Base-by-base conservation (phyloP, 495 filamentous ascomycete genomes). In the Pyrenula aspistea region DNA sequence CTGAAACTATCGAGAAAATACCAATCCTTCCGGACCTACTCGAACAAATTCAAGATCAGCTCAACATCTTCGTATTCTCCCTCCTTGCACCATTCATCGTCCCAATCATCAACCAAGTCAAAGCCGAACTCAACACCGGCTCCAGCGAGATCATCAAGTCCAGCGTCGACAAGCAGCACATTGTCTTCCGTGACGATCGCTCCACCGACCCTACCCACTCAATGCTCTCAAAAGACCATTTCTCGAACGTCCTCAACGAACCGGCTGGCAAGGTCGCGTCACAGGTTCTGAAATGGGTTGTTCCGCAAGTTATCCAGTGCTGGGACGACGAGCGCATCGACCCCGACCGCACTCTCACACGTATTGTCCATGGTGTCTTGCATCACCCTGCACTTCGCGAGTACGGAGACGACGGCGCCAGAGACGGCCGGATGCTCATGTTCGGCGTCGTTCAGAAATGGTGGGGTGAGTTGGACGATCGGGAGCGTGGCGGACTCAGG, bases 171-270 rank as follows among this genome's bases (percentile, higher is more conserved):
- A 82, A 90, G 67, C 91, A 96, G 67, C 81, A 84, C 60, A 79
- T 89, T 55, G 89, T 96, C 24, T 96, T 94, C 69, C 63, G 85
- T n/a, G 83, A 96, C 60, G 83, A 91, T 59, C 50, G 73, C 42
- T 85, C 68, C 53, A 79, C 81, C 21, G 84, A 96, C 64, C 91
- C 91, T 8, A 96, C 91, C 10, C 91, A 96, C 67, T 91, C 86
- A n/a, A 96, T 95, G 91, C 79, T 96, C 20, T 88, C 87, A 49
- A 96, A 96, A 74, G 91, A 95, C 62, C 90, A 95, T 65, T 95
- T 94, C 67, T 84, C 84, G 51, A 89, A 90, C 62, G 71, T 90
- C 21, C 82, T 96, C 53, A 96, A 96, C 65, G 89, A 94, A 66
- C 82, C 89, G 22, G 91, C 89, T 15, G 91, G 91, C 25, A 86